Base-by-base conservation (phyloP, 441 rosid genomes). In the Populus tomentosa region DNA sequence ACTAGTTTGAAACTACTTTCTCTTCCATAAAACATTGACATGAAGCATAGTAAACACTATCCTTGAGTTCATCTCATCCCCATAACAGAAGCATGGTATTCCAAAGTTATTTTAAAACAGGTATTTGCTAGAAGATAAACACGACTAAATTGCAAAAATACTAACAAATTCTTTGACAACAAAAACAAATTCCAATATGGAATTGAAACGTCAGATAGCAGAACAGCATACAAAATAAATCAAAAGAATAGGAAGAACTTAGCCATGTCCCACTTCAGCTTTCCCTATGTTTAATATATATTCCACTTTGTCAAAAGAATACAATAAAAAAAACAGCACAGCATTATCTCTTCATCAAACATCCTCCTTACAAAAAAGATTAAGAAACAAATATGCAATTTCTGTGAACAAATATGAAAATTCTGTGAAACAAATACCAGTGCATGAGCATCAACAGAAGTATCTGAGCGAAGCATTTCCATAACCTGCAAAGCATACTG, bases 401-500 rank as follows among this genome's bases (percentile, higher is more conserved):
- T 50, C n/a, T 50, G 7, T 50, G 59, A 50, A 50, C n/a, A 50
- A 53, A 18, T 6, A 53, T 53, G 72, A 69, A 26, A 69, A 62
- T 70, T 35, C 75, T 9, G n/a, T 28, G 35, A 75, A 77, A 73
- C 24, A 83, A 69, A 73, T 89, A 95, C 99, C 94, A 90, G 80
- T 71, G 97, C 91, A 81, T 95, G 97, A 77, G 98, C 92, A 84
- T 96, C 98, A 66, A 89, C 84, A 72, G 85, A 84, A 76, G 80
- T 74, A 84, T 90, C 93, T 24, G 77, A 79, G 53, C 68, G 86
- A 84, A 96, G 97, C 98, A 96, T 91, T 70, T 90, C 98, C 91
- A 94, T 85, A 73, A 91, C 85, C 78, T 78, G 89, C 79, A 89
- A 80, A 80, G 87, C 90, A 82, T 87, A 96, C 78, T 88, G 84